Evolutionary conservation across 2,329 filamentous ascomycete genomes (phyloP).

Genomic region (Colletotrichum cuscutae): DNA sequence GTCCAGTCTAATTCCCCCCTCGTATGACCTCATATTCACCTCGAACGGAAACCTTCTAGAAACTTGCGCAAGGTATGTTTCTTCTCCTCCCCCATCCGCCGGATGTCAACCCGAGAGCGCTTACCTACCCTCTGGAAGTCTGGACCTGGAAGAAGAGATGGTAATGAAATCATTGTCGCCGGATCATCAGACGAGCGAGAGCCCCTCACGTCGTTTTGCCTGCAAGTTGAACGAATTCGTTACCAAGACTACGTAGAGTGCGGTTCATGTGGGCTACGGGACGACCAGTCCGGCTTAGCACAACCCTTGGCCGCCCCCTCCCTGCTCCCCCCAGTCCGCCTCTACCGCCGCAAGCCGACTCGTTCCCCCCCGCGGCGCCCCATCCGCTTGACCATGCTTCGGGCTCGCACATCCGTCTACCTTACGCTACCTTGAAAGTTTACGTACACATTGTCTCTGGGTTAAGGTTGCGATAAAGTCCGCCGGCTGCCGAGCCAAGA

Average conservation of each 20-base stretch:
- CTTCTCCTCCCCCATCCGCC: too few species aligned
- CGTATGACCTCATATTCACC: neutral
- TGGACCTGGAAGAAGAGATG: neutral
- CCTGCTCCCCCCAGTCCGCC: neutral
- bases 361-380: neutral
- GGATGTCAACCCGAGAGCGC: neutral
- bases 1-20: neutral
- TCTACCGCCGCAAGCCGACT: conserved; percentile 14
- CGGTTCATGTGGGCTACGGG: neutral
- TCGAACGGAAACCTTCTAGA: neutral
- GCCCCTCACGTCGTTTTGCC: conserved; percentile 1
- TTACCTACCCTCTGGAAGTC: neutral
- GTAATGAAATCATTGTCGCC: conserved; percentile 16
- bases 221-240: conserved; percentile 1
- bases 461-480: neutral
- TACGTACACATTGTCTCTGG: neutral
- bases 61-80: neutral
- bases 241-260: neutral
- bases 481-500: neutral
- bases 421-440: neutral
- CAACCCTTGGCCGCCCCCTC: too few species aligned
- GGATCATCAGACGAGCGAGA: conserved; percentile 12
- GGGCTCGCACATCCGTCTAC: neutral
- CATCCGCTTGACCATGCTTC: neutral
- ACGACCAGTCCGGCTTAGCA: neutral